Percentiles rank a stretch among this genome's conserved stretches.
These are phyloP conservation scores for Venturia carpophila DNA, from an alignment of 2,329 filamentous ascomycete genomes.

Conservation along the genomic window DNA sequence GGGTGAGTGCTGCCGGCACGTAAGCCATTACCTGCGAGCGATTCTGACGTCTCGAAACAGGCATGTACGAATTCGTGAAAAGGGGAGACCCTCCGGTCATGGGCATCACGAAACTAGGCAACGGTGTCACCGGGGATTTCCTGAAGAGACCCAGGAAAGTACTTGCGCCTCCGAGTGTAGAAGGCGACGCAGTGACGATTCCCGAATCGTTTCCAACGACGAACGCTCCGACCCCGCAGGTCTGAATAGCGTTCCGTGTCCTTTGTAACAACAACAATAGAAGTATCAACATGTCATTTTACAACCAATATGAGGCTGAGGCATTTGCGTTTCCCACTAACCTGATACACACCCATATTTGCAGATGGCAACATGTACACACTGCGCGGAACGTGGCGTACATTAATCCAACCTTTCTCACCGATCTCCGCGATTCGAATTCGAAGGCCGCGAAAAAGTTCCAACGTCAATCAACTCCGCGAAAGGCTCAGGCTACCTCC, in stretches of 20 bases:
- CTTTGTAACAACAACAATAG: background rate
- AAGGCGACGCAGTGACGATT: background rate
- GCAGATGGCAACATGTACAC: too few relatives aligned
- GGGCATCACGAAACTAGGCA: slow-evolving; percentile 78
- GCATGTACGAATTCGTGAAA: slow-evolving; percentile 86
- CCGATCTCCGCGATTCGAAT: too few relatives aligned
- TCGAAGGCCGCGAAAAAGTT: too few relatives aligned
- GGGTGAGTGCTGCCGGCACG: slow-evolving; percentile 46
- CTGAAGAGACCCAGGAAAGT: slow-evolving; percentile 63
- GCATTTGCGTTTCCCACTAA: background rate
- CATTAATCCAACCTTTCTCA: too few relatives aligned
- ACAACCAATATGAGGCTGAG: background rate
- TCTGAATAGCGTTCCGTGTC: background rate
- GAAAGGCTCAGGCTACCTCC: too few relatives aligned
- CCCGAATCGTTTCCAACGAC: slow-evolving; percentile 4
- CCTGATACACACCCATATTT: background rate
- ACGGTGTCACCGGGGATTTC: slow-evolving; percentile 73
- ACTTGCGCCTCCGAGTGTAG: background rate
- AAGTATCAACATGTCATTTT: background rate
- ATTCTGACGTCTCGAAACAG: slow-evolving; percentile 33
- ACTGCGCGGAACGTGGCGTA: too few relatives aligned
- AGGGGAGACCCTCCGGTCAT: slow-evolving; percentile 86
- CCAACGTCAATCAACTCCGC: too few relatives aligned
- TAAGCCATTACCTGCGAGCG: too few relatives aligned
- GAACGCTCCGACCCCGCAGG: background rate